Base-by-base conservation (phyloP, 805 yeast species). In the Monosporozyma aerobia region DNA sequence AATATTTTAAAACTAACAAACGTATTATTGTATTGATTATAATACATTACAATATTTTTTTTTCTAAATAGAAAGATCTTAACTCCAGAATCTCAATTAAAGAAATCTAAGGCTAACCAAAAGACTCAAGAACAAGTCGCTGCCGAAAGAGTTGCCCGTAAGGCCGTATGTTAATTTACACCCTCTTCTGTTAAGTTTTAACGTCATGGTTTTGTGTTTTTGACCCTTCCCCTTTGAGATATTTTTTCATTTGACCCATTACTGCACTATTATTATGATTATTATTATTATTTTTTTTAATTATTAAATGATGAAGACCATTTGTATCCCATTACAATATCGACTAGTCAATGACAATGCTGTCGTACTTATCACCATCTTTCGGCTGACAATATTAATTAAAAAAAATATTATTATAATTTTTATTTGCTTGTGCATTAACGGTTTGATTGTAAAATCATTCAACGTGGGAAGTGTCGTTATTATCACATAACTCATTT, bases 51-150 rank as follows among this genome's bases (percentile, higher is more conserved):
- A 25, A 48, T 39, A 41, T 40, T 43, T 30, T 54, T 32, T 43
- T 54, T 50, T 54, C 52, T 45, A 46, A 57, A 54, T 60, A 71
- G 73, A 65, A 66, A 75, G 68, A 64, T 74, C 64, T 70, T 74
- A 61, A 74, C 74, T 61, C 95, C 95, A 81, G 95, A 87, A 82
- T 76, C 94, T 72, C 85, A 83, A 73, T 76, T 83, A 75, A 87
- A 87, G 83, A 83, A 85, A 80, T 73, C 84, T 68, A 81, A 85
- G 80, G 82, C 85, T 74, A 79, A 81, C 73, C 82, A 83, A 70
- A 85, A 85, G 81, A 76, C 81, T 68, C 79, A 83, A 64, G 87
- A 82, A 71, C 80, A 82, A 74, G 80, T 85, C 69, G 83, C 87
- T 72, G 90, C 88, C 69, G 90, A 81, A 71, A 84, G 81, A 77